Evolutionary conservation across 2,329 filamentous ascomycete genomes (phyloP), one percentile per base, ranked within the genome.

Genomic region (Endoconidiophora polonica): DNA sequence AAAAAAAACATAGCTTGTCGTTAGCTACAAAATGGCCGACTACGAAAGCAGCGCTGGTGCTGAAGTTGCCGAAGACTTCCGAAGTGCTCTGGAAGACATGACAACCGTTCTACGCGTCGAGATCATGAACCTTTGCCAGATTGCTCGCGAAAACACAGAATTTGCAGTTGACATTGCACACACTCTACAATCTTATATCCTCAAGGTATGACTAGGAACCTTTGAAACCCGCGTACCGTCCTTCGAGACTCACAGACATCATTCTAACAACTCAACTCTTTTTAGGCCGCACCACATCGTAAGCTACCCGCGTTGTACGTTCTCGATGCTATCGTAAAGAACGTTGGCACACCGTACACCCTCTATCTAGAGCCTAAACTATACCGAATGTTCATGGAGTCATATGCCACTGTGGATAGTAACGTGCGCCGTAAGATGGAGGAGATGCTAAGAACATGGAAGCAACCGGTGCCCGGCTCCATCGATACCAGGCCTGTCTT

Each of bases 401-500:
- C 91, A 37, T 98, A 96, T 62, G 84, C 83, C 3, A 76, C 93
- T 54, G 88, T 96, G 55, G 87, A 94, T 59, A 75, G 76, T 55
- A 73, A 74, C 54, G 87, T 88, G 20, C 79, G 91, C 56, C 81
- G 81, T 57, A 93, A 93, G 65, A 84, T 98, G 76, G 91, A 96
- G 62, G 88, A 93, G 65, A 90, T 98, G 82, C 72, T 98, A 58
- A 87, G 85, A 65, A 98, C 91, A 1, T 98, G 91, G 91, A 96
- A 95, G 65, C 86, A 94, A 59, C 86, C 91, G 2, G 87, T 96
- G 12, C 87, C 90, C 1, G 91, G 90, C 45, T 94, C 91, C 12
- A 78, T 94, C 62, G 90, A 94, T 59, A 81, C 81, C n/a, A 78
- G 86, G 55, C 88, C 91, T 5, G 90, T 98, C 47, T 98, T 98